Evolutionary conservation across 192 early-diverging fungal species (phyloP), one percentile per base, ranked within the genome.

Genomic region (Chytriomyces sp.): DNA sequence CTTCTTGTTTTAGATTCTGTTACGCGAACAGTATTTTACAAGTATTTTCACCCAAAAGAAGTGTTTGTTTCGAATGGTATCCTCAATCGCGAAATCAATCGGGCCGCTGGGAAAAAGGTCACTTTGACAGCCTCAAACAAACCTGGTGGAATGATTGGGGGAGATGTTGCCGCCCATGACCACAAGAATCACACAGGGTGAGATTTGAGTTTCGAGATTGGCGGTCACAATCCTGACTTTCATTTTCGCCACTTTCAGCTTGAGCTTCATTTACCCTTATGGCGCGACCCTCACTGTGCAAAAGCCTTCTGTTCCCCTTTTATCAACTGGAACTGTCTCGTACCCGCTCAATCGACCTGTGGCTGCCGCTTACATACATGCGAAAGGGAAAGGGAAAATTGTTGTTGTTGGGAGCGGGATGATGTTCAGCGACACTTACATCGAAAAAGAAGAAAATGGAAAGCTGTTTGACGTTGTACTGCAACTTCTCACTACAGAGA

Each of bases 41-140:
- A 89, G 62, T 88, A 88, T 64, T 84, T 74, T 68, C 88, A 89
- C 60, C 88, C 88, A 56, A 89, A 89, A 57, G 88, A 89, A 63
- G 86, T 87, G 12, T 82, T 81, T 64, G 81, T 89, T 6, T 67
- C 81, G 2, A 80, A 86, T 64, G 88, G 88, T 10, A 81, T 89
- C 17, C 77, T 89, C 34, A 89, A 89, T 53, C 76, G 88, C 54
- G 87, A 86, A 64, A 57, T 88, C 44, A 86, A 86, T 61, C 79
- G 81, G 12, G 86, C 86, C 10, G 87, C 86, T 38, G 82, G 85
- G 19, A 87, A 87, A 74, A 65, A 77, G 75, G 57, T 39, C 5
- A 14, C 4, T 33, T 14, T 78, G n/a, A n/a, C 59, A 69, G 52
- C 40, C 19, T 36, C 63, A 31, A 26, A 49, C 44, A 14, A 22